phyloP scores from a whole-genome alignment of 371 early-diverging fungal species.

The Mortierella sp. region DNA sequence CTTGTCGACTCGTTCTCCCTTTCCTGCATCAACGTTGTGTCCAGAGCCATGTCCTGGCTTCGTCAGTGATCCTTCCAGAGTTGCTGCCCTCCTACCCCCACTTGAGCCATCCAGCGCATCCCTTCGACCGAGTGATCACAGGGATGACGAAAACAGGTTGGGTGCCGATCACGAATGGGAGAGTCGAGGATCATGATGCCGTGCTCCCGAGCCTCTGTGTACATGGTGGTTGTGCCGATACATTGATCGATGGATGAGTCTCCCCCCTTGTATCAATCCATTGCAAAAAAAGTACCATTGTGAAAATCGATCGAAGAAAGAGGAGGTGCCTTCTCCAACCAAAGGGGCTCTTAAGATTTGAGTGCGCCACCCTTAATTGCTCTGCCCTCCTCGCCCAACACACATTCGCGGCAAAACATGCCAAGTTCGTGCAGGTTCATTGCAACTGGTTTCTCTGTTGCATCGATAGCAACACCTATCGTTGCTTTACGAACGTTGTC shows the following conservation, averaged over 20 bases:
- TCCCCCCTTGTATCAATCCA: conserved; percentile 8
- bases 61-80: too few species aligned
- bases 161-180: background rate
- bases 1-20: too few species aligned
- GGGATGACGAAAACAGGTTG: background rate
- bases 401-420: too few species aligned
- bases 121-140: background rate
- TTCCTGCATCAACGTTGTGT: too few species aligned
- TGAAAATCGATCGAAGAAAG: conserved; percentile 42
- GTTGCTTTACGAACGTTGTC: background rate
- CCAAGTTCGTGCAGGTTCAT: too few species aligned
- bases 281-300: conserved; percentile 37
- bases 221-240: background rate
- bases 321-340: conserved; percentile 13
- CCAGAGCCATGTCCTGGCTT: too few species aligned
- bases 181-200: conserved; percentile 1
- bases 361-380: too few species aligned
- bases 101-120: background rate
- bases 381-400: too few species aligned
- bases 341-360: too few species aligned
- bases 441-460: too few species aligned
- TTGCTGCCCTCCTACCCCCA: background rate
- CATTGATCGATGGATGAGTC: conserved; percentile 42
- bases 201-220: too few species aligned
- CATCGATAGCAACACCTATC: too few species aligned